Conservation (phyloP, 2,329 filamentous ascomycete genomes). For the Chaetomium globosum region DNA sequence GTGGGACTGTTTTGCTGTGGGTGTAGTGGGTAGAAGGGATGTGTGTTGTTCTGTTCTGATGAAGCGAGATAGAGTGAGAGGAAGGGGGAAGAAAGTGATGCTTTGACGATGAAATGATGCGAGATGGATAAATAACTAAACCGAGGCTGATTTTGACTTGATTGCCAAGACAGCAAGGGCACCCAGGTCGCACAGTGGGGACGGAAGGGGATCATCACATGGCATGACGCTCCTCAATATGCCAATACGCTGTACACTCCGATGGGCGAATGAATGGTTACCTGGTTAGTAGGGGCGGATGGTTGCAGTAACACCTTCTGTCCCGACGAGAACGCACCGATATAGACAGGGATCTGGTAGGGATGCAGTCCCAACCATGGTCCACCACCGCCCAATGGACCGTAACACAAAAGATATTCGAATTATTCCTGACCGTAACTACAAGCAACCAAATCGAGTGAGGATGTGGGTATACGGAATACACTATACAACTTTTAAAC, state of each 20-base stretch:
- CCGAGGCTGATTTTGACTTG: conserved; percentile 17
- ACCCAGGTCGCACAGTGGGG: not conserved
- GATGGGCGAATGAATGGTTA: not conserved
- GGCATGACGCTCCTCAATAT: too few species aligned
- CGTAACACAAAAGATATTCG: not conserved
- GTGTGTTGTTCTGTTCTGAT: not conserved
- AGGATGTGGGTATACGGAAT: conserved; percentile 23
- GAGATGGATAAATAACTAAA: not conserved
- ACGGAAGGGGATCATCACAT: not conserved
- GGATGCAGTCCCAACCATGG: not conserved
- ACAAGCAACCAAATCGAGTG: conserved; percentile 9
- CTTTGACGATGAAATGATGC: not conserved
- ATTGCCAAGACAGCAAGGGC: conserved; percentile 16
- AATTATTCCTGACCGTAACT: conserved; percentile 8
- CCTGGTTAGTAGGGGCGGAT: not conserved
- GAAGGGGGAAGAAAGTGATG: not conserved
- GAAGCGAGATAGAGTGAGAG: not conserved
- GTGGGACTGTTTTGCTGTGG: not conserved
- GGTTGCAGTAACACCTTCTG: not conserved
- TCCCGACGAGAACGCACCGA: not conserved
- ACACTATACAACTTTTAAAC: conserved; percentile 2
- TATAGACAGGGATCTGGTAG: not conserved
- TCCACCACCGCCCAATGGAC: not conserved
- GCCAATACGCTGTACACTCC: not conserved
- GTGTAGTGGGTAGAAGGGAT: not conserved